These are phyloP conservation scores for Pseudogymnoascus sp. DNA, from an alignment of 2,329 filamentous ascomycete species.

Conservation along the genomic window DNA sequence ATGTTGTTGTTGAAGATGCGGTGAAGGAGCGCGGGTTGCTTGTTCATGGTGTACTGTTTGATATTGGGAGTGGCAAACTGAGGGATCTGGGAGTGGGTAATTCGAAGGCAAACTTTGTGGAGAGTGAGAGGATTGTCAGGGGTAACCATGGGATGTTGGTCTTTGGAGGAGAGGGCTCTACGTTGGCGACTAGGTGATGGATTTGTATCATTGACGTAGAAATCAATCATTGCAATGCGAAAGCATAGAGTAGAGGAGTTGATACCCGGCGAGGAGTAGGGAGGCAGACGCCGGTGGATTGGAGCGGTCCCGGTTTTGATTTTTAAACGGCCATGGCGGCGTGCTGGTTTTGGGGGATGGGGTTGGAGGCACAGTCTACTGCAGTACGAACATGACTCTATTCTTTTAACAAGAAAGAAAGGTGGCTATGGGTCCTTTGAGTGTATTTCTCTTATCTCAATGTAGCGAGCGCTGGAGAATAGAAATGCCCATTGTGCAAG, in stretches of 20 bases:
- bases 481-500: neutral
- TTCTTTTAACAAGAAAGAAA: neutral
- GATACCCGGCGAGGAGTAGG: neutral
- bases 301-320: neutral
- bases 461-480: neutral
- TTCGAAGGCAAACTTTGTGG: slow-evolving; percentile 16
- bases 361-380: slow-evolving; percentile 1
- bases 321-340: neutral
- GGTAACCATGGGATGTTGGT: slow-evolving; percentile 43
- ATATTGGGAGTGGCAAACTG: slow-evolving; percentile 44
- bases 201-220: slow-evolving; percentile 2
- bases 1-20: slow-evolving; percentile 60
- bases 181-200: slow-evolving; percentile 28
- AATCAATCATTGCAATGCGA: slow-evolving; percentile 4
- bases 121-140: slow-evolving; percentile 28
- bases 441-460: neutral
- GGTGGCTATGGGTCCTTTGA: neutral
- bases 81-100: slow-evolving; percentile 39
- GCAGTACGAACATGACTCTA: neutral
- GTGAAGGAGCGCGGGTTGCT: slow-evolving; percentile 60
- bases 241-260: slow-evolving; percentile 5
- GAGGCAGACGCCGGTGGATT: neutral
- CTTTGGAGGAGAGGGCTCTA: slow-evolving; percentile 35
- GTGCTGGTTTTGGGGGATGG: neutral
- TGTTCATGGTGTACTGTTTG: slow-evolving; percentile 72